phyloP scores from a whole-genome alignment of 2,329 filamentous ascomycete species.

The Penicillium sp. region DNA sequence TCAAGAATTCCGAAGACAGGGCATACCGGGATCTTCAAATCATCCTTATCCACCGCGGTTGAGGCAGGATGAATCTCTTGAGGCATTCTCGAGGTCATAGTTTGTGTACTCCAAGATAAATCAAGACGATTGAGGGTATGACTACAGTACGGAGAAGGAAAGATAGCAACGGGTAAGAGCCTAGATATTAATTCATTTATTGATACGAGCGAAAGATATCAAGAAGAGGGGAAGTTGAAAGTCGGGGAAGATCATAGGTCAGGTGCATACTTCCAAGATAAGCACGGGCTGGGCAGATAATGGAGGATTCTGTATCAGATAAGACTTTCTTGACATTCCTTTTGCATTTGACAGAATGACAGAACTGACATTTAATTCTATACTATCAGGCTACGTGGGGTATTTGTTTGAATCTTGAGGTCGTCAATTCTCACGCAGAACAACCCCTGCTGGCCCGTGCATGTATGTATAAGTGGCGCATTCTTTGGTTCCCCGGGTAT shows the following conservation, averaged over 20 bases:
- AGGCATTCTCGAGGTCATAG: constrained; percentile 4
- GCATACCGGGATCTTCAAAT: constrained; percentile 45
- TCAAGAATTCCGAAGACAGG: not conserved
- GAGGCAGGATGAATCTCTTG: constrained; percentile 23
- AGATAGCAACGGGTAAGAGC: not conserved
- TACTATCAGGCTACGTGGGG: not conserved
- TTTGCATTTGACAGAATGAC: not conserved
- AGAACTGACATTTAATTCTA: not conserved
- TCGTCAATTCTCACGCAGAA: too few relatives aligned
- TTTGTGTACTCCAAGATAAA: too few relatives aligned
- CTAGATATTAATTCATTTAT: not conserved
- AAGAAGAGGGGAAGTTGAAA: constrained; percentile 5
- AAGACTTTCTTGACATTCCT: not conserved
- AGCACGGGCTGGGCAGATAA: constrained; percentile 4
- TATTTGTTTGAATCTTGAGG: too few relatives aligned
- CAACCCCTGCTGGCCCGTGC: too few relatives aligned
- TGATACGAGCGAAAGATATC: not conserved
- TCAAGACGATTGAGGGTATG: not conserved
- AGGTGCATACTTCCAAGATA: constrained; percentile 2
- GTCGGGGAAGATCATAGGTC: not conserved
- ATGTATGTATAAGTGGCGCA: too few relatives aligned
- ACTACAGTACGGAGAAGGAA: not conserved
- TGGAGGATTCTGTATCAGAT: not conserved
- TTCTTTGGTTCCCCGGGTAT: too few relatives aligned
- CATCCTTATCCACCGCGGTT: constrained; percentile 45